These are phyloP conservation scores for Trichoderma brevicompactum DNA, from an alignment of 2,329 filamentous ascomycete genomes.

Conservation along the genomic window DNA sequence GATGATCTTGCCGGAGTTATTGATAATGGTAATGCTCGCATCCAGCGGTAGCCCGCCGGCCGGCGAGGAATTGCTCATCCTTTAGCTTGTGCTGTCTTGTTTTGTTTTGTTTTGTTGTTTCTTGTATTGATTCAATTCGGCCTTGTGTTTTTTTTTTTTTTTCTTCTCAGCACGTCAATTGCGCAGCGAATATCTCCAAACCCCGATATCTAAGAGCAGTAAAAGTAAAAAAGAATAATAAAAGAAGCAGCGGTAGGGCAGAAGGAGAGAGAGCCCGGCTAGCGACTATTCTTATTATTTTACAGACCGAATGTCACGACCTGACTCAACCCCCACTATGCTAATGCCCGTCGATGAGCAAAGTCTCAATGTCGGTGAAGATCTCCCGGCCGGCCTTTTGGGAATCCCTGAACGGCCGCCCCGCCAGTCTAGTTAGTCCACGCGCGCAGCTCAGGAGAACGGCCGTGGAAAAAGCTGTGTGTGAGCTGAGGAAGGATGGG, in stretches of 20 bases:
- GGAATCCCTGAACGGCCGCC: conserved; percentile 28
- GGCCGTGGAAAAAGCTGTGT: conserved; percentile 1
- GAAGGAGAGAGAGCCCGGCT: neutral
- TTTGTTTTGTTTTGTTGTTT: neutral
- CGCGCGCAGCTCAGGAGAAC: conserved; percentile 26
- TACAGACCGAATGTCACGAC: conserved; percentile 12
- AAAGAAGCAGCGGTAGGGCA: conserved; percentile 2
- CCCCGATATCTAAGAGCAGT: conserved; percentile 7
- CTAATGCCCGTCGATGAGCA: conserved; percentile 1
- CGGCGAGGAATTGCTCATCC: conserved; percentile 2
- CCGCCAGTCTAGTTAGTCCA: conserved; percentile 23
- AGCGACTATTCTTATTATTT: neutral
- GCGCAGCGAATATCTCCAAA: neutral
- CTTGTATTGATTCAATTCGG: neutral
- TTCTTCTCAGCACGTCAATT: neutral
- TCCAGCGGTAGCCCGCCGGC: conserved; percentile 47
- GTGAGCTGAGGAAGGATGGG: neutral
- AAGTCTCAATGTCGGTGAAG: conserved; percentile 31
- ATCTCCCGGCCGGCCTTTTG: conserved; percentile 27
- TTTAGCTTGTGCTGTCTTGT: neutral
- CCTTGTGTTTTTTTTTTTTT: neutral
- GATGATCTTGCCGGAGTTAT: conserved; percentile 88
- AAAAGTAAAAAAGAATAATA: neutral
- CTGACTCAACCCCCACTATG: conserved; percentile 21
- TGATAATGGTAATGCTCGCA: conserved; percentile 87